Evolutionary conservation across 1,139 yeast genomes (phyloP).

Genomic region (Eremothecium gossypii): DNA sequence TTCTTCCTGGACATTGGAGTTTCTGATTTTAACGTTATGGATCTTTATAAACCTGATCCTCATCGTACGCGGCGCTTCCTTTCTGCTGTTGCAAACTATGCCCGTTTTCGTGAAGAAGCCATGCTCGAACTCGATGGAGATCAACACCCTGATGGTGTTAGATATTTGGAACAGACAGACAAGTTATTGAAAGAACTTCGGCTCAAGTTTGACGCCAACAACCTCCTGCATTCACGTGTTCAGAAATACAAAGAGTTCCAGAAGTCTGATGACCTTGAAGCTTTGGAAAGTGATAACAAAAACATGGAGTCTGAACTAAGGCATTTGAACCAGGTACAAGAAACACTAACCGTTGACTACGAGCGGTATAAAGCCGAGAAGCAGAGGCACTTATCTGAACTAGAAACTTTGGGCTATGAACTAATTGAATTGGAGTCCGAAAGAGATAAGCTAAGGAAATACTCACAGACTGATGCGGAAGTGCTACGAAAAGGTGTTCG

Average conservation of each 20-base stretch:
- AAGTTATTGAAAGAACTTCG: slow-evolving; percentile 37
- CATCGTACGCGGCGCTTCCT: slow-evolving; percentile 52
- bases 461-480: slow-evolving; percentile 54
- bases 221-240: slow-evolving; percentile 37
- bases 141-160: slow-evolving; percentile 14
- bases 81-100: slow-evolving; percentile 80
- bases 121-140: slow-evolving; percentile 62
- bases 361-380: slow-evolving; percentile 58
- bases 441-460: slow-evolving; percentile 49
- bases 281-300: slow-evolving; percentile 47
- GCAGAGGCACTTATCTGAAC: slow-evolving; percentile 42
- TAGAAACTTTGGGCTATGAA: slow-evolving; percentile 30
- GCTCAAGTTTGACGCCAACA: slow-evolving; percentile 34
- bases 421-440: slow-evolving; percentile 50
- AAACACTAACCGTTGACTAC: slow-evolving; percentile 56
- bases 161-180: slow-evolving; percentile 48
- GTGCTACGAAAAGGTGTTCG: slow-evolving; percentile 46
- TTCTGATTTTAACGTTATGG: slow-evolving; percentile 65
- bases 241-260: slow-evolving; percentile 31
- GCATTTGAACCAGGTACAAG: slow-evolving; percentile 55
- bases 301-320: slow-evolving; percentile 57
- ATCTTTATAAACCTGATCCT: slow-evolving; percentile 63
- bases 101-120: slow-evolving; percentile 72
- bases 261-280: slow-evolving; percentile 33
- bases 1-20: slow-evolving; percentile 70